These are phyloP conservation scores for Tulasnella sp. DNA, from an alignment of 768 basidiomycete species.

Conservation along the genomic window DNA sequence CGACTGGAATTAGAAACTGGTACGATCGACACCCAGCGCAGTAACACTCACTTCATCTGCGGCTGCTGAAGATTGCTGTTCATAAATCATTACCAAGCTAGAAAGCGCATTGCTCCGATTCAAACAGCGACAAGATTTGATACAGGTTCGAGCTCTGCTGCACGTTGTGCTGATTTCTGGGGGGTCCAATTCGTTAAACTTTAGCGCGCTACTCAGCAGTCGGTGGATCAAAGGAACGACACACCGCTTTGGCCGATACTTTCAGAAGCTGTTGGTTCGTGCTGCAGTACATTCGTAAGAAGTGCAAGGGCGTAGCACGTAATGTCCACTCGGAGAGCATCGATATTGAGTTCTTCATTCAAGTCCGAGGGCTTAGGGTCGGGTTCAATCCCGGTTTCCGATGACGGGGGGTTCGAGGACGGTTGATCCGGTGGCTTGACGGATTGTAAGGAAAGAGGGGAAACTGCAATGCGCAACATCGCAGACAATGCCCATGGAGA, in stretches of 20 bases:
- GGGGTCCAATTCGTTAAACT: not conserved
- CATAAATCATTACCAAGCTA: constrained; percentile 52
- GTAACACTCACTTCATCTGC: not conserved
- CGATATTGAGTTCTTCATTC: constrained; percentile 30
- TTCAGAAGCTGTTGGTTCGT: not conserved
- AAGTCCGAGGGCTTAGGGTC: constrained; percentile 28
- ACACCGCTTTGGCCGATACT: constrained; percentile 20
- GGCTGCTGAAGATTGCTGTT: constrained; percentile 22
- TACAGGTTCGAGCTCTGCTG: constrained; percentile 49
- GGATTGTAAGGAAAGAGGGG: not conserved
- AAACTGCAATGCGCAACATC: not conserved
- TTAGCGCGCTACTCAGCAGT: not conserved
- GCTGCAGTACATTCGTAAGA: constrained; percentile 70
- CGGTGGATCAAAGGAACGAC: not conserved
- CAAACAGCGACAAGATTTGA: constrained; percentile 53
- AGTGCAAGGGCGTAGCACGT: constrained; percentile 72
- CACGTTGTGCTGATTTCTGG: constrained; percentile 56
- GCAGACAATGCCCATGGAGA: constrained; percentile 20
- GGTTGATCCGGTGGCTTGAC: not conserved
- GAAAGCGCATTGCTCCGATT: constrained; percentile 47
- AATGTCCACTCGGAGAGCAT: constrained; percentile 56
- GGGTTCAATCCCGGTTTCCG: constrained; percentile 30
- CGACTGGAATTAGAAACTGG: not conserved
- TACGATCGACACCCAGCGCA: not conserved
- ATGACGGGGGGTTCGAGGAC: constrained; percentile 15